phyloP scores from a whole-genome alignment of 106 monocot species.

The Apostasia ramifera region DNA sequence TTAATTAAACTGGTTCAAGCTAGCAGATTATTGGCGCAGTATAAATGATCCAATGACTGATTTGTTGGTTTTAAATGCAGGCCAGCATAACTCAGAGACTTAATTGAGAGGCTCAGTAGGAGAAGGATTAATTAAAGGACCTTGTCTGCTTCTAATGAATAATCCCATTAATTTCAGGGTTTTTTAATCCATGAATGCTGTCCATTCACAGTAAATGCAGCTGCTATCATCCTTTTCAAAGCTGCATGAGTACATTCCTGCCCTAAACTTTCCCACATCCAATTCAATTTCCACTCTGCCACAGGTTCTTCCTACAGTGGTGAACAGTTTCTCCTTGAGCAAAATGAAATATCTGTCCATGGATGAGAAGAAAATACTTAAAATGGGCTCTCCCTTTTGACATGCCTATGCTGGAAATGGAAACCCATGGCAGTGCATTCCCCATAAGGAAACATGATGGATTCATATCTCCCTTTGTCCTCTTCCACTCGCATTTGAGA shows the following conservation, averaged over 20 bases:
- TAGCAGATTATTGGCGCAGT: no score
- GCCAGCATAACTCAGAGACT: not conserved
- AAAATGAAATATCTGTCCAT: not conserved
- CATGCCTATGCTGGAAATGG: not conserved
- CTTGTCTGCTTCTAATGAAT: not conserved
- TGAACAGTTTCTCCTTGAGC: not conserved
- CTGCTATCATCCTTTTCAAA: not conserved
- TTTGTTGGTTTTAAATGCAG: not conserved
- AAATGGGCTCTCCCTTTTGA: not conserved
- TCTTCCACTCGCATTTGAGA: not conserved
- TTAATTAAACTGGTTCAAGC: no score
- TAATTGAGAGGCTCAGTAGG: not conserved
- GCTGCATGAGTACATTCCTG: constrained; percentile 3
- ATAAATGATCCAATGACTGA: not conserved
- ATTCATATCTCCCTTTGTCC: not conserved
- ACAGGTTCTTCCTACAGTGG: not conserved
- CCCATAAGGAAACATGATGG: not conserved
- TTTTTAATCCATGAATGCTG: not conserved
- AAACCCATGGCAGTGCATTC: not conserved
- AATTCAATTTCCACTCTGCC: not conserved
- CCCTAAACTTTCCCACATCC: not conserved
- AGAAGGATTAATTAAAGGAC: no score
- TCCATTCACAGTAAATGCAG: not conserved
- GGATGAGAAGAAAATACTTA: not conserved
- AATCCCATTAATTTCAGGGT: not conserved